phyloP scores from a whole-genome alignment of 805 yeast genomes.

The Wickerhamomyces subpelliculosus region DNA sequence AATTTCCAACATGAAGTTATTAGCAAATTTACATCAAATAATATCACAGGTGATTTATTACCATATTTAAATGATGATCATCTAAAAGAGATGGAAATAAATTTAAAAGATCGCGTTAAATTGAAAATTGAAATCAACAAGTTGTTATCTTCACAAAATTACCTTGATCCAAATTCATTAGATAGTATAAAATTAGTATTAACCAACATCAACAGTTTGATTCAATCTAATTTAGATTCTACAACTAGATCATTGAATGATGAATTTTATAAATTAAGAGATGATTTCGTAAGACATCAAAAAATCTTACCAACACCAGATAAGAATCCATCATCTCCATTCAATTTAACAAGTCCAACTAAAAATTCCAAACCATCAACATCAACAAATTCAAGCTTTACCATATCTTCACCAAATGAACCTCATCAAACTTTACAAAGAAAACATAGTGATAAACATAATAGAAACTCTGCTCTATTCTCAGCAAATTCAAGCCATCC shows the following conservation, averaged over 20 bases:
- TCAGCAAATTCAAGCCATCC: not conserved
- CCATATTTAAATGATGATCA: constrained; percentile 65
- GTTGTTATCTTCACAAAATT: constrained; percentile 26
- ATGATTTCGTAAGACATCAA: constrained; percentile 6
- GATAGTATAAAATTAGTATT: constrained; percentile 7
- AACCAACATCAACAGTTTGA: constrained; percentile 8
- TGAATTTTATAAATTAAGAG: constrained; percentile 10
- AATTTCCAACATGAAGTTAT: constrained; percentile 12
- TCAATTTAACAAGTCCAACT: constrained; percentile 24
- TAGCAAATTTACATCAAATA: constrained; percentile 41
- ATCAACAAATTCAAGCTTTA: constrained; percentile 7
- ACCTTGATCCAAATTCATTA: constrained; percentile 7
- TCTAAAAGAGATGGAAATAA: constrained; percentile 65
- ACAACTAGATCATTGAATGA: constrained; percentile 6
- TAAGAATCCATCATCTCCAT: constrained; percentile 18
- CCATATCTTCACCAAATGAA: not conserved
- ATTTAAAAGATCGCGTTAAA: constrained; percentile 46
- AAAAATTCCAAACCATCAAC: constrained; percentile 3
- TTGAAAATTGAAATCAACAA: constrained; percentile 55
- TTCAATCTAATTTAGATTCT: constrained; percentile 9
- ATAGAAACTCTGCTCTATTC: constrained; percentile 10
- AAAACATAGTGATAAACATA: constrained; percentile 6
- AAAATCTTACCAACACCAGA: constrained; percentile 21
- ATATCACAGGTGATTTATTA: constrained; percentile 66
- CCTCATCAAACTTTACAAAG: not conserved